Conservation (phyloP, 495 filamentous ascomycete genomes). For the Penicillium canariense region DNA sequence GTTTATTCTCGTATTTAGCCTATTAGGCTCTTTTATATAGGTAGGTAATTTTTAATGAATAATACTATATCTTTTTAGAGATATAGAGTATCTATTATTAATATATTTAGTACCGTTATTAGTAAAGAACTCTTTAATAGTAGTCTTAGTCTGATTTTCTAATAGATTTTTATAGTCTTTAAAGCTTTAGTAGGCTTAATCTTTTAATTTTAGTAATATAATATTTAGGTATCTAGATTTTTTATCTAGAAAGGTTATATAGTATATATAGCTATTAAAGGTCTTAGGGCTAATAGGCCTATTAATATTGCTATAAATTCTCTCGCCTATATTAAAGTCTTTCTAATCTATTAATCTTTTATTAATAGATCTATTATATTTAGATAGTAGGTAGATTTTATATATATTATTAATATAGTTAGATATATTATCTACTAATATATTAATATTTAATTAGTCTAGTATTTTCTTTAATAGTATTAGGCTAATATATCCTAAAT, state of each 20-base stretch:
- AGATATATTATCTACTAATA: not conserved
- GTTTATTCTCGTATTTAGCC: no score
- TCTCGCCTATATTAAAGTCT: not conserved
- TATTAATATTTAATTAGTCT: not conserved
- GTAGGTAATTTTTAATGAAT: not conserved
- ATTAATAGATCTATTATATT: constrained; percentile 1
- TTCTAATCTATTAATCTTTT: not conserved
- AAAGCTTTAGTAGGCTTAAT: not conserved
- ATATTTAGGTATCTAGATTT: not conserved
- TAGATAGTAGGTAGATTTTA: not conserved
- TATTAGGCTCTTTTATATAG: not conserved
- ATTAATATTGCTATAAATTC: not conserved
- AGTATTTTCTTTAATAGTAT: not conserved
- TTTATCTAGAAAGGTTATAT: not conserved
- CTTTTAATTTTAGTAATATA: not conserved
- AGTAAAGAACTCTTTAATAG: not conserved
- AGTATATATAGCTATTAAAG: not conserved
- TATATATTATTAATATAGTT: not conserved
- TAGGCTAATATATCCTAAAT: not conserved
- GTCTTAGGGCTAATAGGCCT: not conserved
- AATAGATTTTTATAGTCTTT: not conserved
- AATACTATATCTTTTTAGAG: not conserved
- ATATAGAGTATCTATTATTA: not conserved
- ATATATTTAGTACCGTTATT: not conserved
- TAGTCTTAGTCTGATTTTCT: not conserved